Percentiles rank a stretch among this genome's conserved stretches.
Evolutionary conservation across 768 basidiomycete species (phyloP).

Genomic region (Cystoderma amianthinum): DNA sequence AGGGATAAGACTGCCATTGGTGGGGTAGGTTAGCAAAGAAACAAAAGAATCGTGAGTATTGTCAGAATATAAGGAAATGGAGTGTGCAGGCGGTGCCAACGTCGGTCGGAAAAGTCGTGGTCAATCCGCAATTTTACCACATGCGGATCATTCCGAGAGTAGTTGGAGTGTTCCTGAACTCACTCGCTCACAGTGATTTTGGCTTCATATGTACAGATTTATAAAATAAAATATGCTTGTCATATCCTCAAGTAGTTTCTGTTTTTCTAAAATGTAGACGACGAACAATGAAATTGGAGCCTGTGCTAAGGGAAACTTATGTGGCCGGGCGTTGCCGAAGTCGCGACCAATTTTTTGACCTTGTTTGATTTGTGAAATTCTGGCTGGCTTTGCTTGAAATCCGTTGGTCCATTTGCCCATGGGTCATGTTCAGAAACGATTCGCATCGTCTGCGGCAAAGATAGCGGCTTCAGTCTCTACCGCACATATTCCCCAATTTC

Average conservation of each 20-base stretch:
- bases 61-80: constrained; percentile 6
- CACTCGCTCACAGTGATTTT: too few relatives aligned
- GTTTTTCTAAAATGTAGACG: background rate
- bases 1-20: constrained; percentile 84
- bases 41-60: background rate
- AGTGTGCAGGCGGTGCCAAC: constrained; percentile 3
- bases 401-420: constrained; percentile 23
- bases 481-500: constrained; percentile 48
- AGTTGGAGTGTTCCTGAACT: too few relatives aligned
- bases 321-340: constrained; percentile 20
- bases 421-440: constrained; percentile 55
- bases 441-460: constrained; percentile 38
- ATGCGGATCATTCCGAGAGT: background rate
- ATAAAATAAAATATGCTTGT: background rate
- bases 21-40: constrained; percentile 2
- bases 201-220: too few relatives aligned
- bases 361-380: background rate
- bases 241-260: background rate
- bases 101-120: constrained; percentile 13
- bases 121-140: constrained; percentile 5
- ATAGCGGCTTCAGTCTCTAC: constrained; percentile 44
- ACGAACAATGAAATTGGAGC: too few relatives aligned
- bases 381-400: background rate
- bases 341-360: constrained; percentile 18
- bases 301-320: background rate